Conservation (phyloP, 108 stramenopile genomes). For the Cyclotella sp. region DNA sequence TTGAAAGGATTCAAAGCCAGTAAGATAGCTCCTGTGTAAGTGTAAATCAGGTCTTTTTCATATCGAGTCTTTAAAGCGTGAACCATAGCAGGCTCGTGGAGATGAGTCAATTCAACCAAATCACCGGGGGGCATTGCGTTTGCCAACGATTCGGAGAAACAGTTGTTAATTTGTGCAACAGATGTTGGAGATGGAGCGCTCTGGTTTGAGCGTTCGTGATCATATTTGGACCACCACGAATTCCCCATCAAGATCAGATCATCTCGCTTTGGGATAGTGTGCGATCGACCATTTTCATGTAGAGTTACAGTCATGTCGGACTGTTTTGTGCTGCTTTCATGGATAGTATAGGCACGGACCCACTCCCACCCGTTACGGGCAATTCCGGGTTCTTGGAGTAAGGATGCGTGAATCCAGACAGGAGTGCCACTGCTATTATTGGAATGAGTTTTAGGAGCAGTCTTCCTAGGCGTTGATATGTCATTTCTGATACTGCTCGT, state of each 20-base stretch:
- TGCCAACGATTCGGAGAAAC: neutral
- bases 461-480: too few species aligned
- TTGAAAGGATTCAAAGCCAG: slow-evolving; percentile 93
- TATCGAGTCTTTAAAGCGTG: slow-evolving; percentile 71
- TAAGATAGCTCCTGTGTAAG: slow-evolving; percentile 91
- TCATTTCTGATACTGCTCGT: too few species aligned
- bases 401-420: slow-evolving; percentile 46
- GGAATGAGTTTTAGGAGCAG: too few species aligned
- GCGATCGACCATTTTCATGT: slow-evolving; percentile 28
- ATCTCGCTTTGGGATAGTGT: slow-evolving; percentile 22
- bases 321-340: slow-evolving; percentile 9
- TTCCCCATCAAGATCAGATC: slow-evolving; percentile 15
- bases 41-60: slow-evolving; percentile 80
- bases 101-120: slow-evolving; percentile 55
- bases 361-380: slow-evolving; percentile 30
- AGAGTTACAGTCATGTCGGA: slow-evolving; percentile 27
- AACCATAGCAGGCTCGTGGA: slow-evolving; percentile 90
- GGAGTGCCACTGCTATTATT: too few species aligned
- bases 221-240: slow-evolving; percentile 26
- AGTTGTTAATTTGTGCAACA: slow-evolving; percentile 3
- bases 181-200: neutral
- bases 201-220: neutral
- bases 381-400: too few species aligned
- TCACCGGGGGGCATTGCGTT: neutral
- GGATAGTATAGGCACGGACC: slow-evolving; percentile 37